Evolutionary conservation across 176 grass and related monocot species (phyloP).

Genomic region (Cenchrus purpureus): DNA sequence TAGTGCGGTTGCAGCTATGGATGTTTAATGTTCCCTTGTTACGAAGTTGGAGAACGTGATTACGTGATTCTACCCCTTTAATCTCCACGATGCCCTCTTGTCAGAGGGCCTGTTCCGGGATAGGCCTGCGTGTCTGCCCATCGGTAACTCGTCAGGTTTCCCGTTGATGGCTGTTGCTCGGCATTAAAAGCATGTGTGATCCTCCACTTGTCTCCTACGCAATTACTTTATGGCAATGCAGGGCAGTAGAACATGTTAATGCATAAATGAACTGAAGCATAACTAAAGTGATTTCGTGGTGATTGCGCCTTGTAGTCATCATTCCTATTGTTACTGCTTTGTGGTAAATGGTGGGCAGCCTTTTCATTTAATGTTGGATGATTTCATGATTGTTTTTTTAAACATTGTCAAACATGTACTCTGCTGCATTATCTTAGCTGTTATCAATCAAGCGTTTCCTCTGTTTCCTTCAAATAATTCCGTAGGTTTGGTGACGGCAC

Average conservation of each 20-base stretch:
- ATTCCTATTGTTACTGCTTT: background rate
- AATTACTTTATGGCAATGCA: conserved; percentile 19
- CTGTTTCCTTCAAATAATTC: background rate
- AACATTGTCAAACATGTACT: background rate
- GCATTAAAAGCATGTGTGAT: conserved; percentile 17
- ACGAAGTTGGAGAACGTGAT: background rate
- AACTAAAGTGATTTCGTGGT: conserved; percentile 25
- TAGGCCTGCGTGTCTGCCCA: background rate
- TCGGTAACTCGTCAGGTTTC: conserved; percentile 15
- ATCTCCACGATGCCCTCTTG: conserved; percentile 9
- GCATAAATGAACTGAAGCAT: conserved; percentile 22
- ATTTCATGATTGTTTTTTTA: background rate
- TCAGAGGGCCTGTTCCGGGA: background rate
- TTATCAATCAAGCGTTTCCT: conserved; percentile 6
- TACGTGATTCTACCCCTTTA: conserved; percentile 5
- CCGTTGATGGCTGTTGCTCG: conserved; percentile 27
- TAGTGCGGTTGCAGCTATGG: background rate
- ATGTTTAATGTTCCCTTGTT: conserved; percentile 12
- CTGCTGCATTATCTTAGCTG: conserved; percentile 12
- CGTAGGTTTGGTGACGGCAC: background rate
- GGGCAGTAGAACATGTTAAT: background rate
- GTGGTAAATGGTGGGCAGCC: background rate
- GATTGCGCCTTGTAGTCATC: background rate
- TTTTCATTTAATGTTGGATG: background rate
- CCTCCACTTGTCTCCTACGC: background rate